These are phyloP conservation scores for Moricandia moricandioides DNA, from an alignment of 345 rosid species.

Conservation along the genomic window DNA sequence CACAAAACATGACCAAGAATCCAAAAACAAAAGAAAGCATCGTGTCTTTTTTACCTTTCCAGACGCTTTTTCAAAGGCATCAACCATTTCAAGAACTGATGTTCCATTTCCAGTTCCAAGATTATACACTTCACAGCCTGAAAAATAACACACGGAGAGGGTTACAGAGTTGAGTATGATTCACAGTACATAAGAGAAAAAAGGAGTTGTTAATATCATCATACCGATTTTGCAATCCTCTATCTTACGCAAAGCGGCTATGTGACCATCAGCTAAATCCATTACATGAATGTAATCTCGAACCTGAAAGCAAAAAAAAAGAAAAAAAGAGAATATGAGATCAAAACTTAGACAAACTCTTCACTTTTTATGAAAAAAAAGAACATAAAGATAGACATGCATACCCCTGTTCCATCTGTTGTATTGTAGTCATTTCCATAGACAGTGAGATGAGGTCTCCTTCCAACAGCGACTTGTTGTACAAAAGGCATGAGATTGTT, in stretches of 20 bases:
- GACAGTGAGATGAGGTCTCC: conserved; percentile 76
- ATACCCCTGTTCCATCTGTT: conserved; percentile 95
- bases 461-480: conserved; percentile 91
- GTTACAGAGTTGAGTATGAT: neutral
- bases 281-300: conserved; percentile 94
- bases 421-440: conserved; percentile 82
- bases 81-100: conserved; percentile 94
- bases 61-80: conserved; percentile 90
- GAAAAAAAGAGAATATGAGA: neutral
- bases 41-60: conserved; percentile 55
- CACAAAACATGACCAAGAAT: neutral
- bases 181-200: neutral
- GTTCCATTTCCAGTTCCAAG: conserved; percentile 96
- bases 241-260: conserved; percentile 77
- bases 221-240: conserved; percentile 62
- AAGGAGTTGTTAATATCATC: neutral
- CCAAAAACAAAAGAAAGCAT: neutral
- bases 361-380: neutral
- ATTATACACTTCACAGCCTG: conserved; percentile 96
- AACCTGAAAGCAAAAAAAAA: conserved; percentile 45
- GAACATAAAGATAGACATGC: conserved; percentile 5
- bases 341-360: neutral
- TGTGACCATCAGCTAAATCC: conserved; percentile 94
- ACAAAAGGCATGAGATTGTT: conserved; percentile 98
- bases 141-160: neutral